A percentile compares a stretch with the other conserved stretches of the same genome.
These are phyloP conservation scores for Steccherinum ochraceum DNA, from an alignment of 768 basidiomycete species.

Conservation along the genomic window DNA sequence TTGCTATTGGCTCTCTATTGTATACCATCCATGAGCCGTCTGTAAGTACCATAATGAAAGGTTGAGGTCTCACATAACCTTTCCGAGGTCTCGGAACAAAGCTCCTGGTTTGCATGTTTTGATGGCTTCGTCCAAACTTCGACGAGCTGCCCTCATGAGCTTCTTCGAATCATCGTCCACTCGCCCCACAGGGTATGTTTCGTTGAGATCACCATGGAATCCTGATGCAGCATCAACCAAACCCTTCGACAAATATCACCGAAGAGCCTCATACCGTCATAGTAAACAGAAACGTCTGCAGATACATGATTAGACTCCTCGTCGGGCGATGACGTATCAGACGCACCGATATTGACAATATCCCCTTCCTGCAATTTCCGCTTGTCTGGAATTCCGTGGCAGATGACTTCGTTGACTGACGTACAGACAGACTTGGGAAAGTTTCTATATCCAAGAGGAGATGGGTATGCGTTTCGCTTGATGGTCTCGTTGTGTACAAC, in stretches of 20 bases:
- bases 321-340: not conserved
- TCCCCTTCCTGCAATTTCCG: slow-evolving; percentile 84
- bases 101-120: slow-evolving; percentile 91
- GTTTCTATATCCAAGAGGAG: slow-evolving; percentile 83
- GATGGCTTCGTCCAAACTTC: slow-evolving; percentile 85
- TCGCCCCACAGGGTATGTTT: slow-evolving; percentile 84
- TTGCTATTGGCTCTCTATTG: slow-evolving; percentile 81
- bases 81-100: slow-evolving; percentile 83
- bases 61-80: slow-evolving; percentile 65
- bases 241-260: too few relatives aligned
- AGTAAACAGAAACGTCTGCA: slow-evolving; percentile 73
- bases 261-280: slow-evolving; percentile 46
- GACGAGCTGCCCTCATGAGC: slow-evolving; percentile 76
- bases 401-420: slow-evolving; percentile 92
- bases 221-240: too few relatives aligned
- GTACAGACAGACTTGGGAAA: slow-evolving; percentile 98
- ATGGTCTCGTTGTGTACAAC: slow-evolving; percentile 91
- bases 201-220: slow-evolving; percentile 90
- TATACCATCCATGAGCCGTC: too few relatives aligned
- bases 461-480: slow-evolving; percentile 89
- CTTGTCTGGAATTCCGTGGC: slow-evolving; percentile 94
- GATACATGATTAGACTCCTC: not conserved
- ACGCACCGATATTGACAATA: slow-evolving; percentile 87
- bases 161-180: slow-evolving; percentile 80
- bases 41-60: slow-evolving; percentile 3